These are phyloP conservation scores for Phytophthora foliorum DNA, from an alignment of 352 stramenopile species.

Conservation along the genomic window DNA sequence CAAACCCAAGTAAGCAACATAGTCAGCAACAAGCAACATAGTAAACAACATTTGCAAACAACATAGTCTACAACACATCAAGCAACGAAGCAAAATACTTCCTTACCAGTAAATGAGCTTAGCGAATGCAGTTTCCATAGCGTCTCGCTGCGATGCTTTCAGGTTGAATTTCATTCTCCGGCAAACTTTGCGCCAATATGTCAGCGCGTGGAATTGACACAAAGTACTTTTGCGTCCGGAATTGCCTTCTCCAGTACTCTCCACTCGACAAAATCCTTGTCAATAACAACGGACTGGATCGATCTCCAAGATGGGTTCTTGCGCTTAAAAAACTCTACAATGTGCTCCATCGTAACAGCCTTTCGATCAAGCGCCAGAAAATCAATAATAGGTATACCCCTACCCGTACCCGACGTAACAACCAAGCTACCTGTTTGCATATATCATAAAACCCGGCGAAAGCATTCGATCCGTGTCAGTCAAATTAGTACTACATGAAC, in stretches of 20 bases:
- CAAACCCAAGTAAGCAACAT: slow-evolving; percentile 2
- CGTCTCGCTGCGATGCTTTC: neutral
- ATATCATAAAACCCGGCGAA: neutral
- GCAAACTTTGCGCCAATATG: slow-evolving; percentile 15
- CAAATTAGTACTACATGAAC: neutral
- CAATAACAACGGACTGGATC: slow-evolving; percentile 10
- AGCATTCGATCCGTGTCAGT: neutral
- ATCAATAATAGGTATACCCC: slow-evolving; percentile 25
- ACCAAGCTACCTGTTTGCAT: slow-evolving; percentile 9
- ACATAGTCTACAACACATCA: neutral
- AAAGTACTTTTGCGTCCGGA: slow-evolving; percentile 8
- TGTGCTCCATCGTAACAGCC: slow-evolving; percentile 13
- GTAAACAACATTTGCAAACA: neutral
- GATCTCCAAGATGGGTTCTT: slow-evolving; percentile 18
- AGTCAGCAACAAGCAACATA: slow-evolving; percentile 3
- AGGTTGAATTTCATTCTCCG: neutral
- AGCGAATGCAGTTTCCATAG: slow-evolving; percentile 1
- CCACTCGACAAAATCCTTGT: slow-evolving; percentile 22
- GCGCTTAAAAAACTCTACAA: slow-evolving; percentile 32
- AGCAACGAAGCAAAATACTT: slow-evolving; percentile 4
- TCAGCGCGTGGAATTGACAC: slow-evolving; percentile 11
- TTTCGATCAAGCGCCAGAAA: slow-evolving; percentile 30
- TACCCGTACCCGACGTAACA: slow-evolving; percentile 23
- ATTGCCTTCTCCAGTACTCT: slow-evolving; percentile 1
- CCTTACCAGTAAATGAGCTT: slow-evolving; percentile 15